Evolutionary conservation across 805 yeast genomes (phyloP), one percentile per base, ranked within the genome.

Genomic region (Wickerhamomyces pijperi): DNA sequence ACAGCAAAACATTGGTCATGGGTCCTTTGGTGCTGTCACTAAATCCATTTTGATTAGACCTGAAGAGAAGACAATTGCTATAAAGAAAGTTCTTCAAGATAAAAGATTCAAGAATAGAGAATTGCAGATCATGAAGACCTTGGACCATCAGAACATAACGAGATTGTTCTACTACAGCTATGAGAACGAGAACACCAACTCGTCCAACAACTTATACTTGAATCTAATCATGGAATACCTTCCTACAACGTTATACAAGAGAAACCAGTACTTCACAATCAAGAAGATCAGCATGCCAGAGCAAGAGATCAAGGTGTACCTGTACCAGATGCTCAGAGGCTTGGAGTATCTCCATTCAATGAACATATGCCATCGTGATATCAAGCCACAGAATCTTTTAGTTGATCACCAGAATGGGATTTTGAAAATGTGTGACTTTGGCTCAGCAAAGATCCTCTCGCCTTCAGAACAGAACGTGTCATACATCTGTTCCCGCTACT

Each of bases 21-120:
- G 98, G 11, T 88, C 97, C n/a, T 92, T 92, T 64, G 98, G 98
- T 3, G 88, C 87, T 28, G 98, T 92, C n/a, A 87, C 86, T 57
- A 92, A 85, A 49, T 86, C 95, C 6, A 77, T 74, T 42, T 67
- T 92, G 32, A 55, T 74, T 44, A 87, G 90, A 15, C 70, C 82
- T 18, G 77, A 82, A 43, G 83, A 79, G 50, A 34, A 42, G 20
- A 72, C 77, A 33, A 94, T 90, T 16, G 98, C 98, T 37, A 86
- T 92, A 56, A 92, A 92, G 61, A 75, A 94, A 50, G 99, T 92
- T n/a, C 69, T 90, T 19, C 97, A 92, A 58, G 99, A 92, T 62
- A 84, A 81, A 55, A 68, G 97, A 36, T 92, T 88, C 72, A 83
- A 92, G 58, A 85, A 84, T 58, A 74, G 99, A 60, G 99, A 92